These are phyloP conservation scores for Hypoxylon lienhwacheense DNA, from an alignment of 495 filamentous ascomycete species.

Conservation along the genomic window DNA sequence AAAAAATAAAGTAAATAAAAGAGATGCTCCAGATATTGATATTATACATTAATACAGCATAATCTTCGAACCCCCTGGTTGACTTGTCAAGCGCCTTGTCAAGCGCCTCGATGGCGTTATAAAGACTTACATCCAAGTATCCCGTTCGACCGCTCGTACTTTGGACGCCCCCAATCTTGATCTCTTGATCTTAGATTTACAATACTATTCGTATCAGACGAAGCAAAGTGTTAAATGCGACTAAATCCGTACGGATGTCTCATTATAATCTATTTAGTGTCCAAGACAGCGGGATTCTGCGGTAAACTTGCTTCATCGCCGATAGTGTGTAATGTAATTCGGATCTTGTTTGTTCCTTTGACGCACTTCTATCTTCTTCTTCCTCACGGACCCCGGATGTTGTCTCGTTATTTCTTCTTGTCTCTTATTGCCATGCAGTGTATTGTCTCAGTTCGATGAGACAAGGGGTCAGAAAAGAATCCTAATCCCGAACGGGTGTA, in stretches of 20 bases:
- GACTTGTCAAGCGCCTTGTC: no score
- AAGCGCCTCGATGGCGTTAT: no score
- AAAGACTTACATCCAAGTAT: no score
- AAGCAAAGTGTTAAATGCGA: conserved; percentile 3
- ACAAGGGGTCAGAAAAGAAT: conserved; percentile 21
- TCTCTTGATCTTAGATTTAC: neutral
- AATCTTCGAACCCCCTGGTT: no score
- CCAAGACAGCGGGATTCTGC: conserved; percentile 23
- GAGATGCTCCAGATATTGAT: no score
- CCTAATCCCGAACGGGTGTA: conserved; percentile 29
- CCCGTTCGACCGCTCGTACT: no score
- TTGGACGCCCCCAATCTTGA: no score
- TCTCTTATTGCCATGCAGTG: conserved; percentile 30
- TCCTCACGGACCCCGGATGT: no score
- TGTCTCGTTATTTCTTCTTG: conserved; percentile 10
- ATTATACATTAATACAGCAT: no score
- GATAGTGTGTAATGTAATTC: conserved; percentile 34
- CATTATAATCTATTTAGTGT: conserved; percentile 6
- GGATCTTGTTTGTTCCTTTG: conserved; percentile 30
- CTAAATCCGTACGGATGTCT: conserved; percentile 17
- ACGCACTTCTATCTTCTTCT: conserved; percentile 30
- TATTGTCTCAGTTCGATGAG: conserved; percentile 34
- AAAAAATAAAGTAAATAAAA: no score
- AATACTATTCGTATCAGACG: conserved; percentile 11
- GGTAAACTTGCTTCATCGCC: conserved; percentile 33